Evolutionary conservation across 1,284 basidiomycete genomes (phyloP).

Genomic region (Stereum hirsutum): DNA sequence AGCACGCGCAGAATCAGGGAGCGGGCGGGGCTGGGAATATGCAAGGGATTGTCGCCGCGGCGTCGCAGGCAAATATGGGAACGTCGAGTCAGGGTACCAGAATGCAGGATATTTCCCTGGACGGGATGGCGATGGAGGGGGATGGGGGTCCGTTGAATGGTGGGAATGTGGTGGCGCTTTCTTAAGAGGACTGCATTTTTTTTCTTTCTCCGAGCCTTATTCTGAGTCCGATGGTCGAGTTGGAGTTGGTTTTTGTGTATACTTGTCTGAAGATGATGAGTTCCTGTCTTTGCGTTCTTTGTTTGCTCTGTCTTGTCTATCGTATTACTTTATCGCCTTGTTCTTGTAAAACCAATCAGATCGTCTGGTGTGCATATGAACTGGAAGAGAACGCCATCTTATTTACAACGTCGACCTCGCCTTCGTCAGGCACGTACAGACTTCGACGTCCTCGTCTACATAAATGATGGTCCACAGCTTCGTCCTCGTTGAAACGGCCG

Average conservation of each 20-base stretch:
- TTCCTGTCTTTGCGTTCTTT: neutral
- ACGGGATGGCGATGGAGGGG: conserved; percentile 18
- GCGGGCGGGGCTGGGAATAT: conserved; percentile 11
- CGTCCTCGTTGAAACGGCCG: no score
- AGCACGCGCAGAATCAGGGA: conserved; percentile 22
- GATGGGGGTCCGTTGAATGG: conserved; percentile 22
- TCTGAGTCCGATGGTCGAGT: no score
- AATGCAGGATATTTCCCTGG: conserved; percentile 40
- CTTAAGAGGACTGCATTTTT: conserved; percentile 3
- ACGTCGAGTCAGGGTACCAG: conserved; percentile 49
- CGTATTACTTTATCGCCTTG: no score
- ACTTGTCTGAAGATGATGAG: neutral
- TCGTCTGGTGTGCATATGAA: no score
- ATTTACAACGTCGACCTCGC: no score
- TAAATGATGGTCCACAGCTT: no score
- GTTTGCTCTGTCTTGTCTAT: neutral
- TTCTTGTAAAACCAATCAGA: no score
- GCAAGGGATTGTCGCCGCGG: conserved; percentile 7
- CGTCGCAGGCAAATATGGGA: conserved; percentile 30
- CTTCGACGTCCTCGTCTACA: no score
- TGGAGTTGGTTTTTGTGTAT: neutral
- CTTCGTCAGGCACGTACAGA: no score
- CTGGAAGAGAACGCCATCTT: no score
- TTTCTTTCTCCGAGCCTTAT: neutral
- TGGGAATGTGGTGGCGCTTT: conserved; percentile 14